A percentile compares a stretch with the other conserved stretches of the same genome.
Evolutionary conservation across 768 basidiomycete genomes (phyloP).

Genomic region (Hericium alpestre): DNA sequence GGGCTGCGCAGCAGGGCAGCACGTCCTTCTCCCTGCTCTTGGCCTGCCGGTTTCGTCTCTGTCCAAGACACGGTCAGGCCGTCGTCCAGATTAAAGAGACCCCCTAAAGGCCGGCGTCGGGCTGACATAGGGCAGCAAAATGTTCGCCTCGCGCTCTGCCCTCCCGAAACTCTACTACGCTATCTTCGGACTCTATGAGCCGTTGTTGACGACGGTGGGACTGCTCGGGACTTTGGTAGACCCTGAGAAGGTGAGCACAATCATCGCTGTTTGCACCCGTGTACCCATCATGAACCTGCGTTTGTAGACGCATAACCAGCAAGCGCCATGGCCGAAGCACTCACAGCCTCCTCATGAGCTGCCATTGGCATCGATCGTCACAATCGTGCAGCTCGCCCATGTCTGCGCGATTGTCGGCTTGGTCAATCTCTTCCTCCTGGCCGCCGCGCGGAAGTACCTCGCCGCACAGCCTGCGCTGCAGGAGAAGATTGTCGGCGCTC

Average conservation of each 20-base stretch:
- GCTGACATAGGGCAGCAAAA: conserved; percentile 8
- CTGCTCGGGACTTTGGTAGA: conserved; percentile 57
- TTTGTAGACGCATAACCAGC: conserved; percentile 55
- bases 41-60: no score
- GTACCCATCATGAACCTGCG: background rate
- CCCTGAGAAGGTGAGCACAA: conserved; percentile 46
- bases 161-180: conserved; percentile 66
- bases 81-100: no score
- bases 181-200: conserved; percentile 68
- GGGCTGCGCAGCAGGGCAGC: background rate
- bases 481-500: conserved; percentile 56
- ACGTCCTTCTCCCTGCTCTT: background rate
- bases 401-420: conserved; percentile 67
- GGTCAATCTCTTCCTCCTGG: conserved; percentile 58
- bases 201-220: conserved; percentile 51
- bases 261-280: conserved; percentile 4
- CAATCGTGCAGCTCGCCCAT: conserved; percentile 65
- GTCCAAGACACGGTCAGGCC: no score
- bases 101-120: no score
- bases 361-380: conserved; percentile 55
- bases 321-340: conserved; percentile 60
- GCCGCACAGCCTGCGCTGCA: conserved; percentile 49
- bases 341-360: conserved; percentile 37
- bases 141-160: conserved; percentile 42
- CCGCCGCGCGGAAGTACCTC: conserved; percentile 50